Percentiles rank a stretch among this genome's conserved stretches.
phyloP scores from a whole-genome alignment of 2,329 filamentous ascomycete species.

The Claviceps maximensis region DNA sequence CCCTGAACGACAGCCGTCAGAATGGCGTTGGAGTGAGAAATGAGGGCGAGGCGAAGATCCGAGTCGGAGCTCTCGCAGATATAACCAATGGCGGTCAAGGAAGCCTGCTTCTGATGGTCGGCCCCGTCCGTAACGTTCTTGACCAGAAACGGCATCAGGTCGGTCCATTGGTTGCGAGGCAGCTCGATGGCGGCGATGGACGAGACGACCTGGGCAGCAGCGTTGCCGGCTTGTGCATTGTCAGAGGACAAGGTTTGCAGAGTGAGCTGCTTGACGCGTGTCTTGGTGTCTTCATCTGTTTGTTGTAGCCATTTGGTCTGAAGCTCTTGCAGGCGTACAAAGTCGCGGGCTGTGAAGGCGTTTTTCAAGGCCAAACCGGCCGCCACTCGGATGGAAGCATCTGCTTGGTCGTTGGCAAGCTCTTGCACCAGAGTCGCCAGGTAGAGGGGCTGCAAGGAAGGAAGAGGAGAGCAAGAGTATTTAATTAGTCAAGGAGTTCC shows the following conservation, averaged over 20 bases:
- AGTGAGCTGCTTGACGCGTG: constrained; percentile 77
- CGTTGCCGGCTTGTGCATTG: constrained; percentile 72
- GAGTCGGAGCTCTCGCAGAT: constrained; percentile 92
- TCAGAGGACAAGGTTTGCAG: constrained; percentile 71
- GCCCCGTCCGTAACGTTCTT: constrained; percentile 81
- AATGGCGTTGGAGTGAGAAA: constrained; percentile 90
- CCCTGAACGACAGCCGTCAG: constrained; percentile 95
- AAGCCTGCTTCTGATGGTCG: constrained; percentile 86
- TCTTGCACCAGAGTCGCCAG: constrained; percentile 85
- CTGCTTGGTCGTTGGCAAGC: constrained; percentile 78
- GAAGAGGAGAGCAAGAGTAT: not conserved
- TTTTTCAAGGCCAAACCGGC: constrained; percentile 97
- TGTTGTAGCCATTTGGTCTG: constrained; percentile 87
- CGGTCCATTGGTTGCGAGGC: constrained; percentile 82
- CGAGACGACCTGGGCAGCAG: constrained; percentile 88
- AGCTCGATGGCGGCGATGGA: constrained; percentile 92
- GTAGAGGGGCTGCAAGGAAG: constrained; percentile 61
- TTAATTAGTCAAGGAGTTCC: not conserved
- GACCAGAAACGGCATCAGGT: constrained; percentile 79
- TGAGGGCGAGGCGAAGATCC: constrained; percentile 68
- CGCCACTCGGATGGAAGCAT: constrained; percentile 77
- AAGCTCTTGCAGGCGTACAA: constrained; percentile 71
- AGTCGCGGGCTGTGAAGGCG: constrained; percentile 90
- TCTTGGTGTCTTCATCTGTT: constrained; percentile 71
- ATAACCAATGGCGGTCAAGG: constrained; percentile 91